Percentiles rank a stretch among this genome's conserved stretches.
Conservation (phyloP, 768 basidiomycete genomes). For the Collybia sp. region DNA sequence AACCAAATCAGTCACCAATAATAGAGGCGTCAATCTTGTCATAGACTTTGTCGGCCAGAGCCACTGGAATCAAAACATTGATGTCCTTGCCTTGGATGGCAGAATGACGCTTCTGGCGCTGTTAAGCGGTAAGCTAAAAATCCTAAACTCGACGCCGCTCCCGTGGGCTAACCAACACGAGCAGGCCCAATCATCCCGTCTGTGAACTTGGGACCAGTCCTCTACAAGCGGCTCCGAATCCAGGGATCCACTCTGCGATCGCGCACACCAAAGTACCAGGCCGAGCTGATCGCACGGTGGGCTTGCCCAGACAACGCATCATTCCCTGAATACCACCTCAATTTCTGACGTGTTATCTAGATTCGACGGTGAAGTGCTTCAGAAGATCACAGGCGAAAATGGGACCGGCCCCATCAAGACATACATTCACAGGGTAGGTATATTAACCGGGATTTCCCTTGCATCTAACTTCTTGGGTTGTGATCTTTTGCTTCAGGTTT, state of each 20-base stretch:
- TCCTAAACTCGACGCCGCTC: neutral
- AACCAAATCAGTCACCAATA: conserved; percentile 61
- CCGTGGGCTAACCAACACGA: neutral
- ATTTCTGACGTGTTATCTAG: conserved; percentile 18
- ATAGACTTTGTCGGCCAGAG: conserved; percentile 80
- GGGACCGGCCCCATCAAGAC: conserved; percentile 62
- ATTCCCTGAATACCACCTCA: neutral
- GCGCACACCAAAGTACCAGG: conserved; percentile 72
- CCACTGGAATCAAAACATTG: conserved; percentile 73
- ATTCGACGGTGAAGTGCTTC: conserved; percentile 52
- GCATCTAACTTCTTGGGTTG: neutral
- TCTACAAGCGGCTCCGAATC: conserved; percentile 83
- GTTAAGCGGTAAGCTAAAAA: conserved; percentile 51
- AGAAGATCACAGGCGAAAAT: conserved; percentile 50
- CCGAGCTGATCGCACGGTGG: conserved; percentile 58
- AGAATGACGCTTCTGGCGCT: conserved; percentile 66
- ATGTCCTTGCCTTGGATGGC: conserved; percentile 65
- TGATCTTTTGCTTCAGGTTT: neutral
- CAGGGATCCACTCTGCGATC: conserved; percentile 86
- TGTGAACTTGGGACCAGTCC: conserved; percentile 58
- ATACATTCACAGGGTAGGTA: conserved; percentile 71
- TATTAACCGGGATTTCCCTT: neutral
- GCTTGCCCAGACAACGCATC: conserved; percentile 6
- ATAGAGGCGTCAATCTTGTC: conserved; percentile 76
- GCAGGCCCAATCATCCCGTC: conserved; percentile 48